These are phyloP conservation scores for Cyberlindnera euphorbiiphila DNA, from an alignment of 805 yeast genomes.

Conservation along the genomic window DNA sequence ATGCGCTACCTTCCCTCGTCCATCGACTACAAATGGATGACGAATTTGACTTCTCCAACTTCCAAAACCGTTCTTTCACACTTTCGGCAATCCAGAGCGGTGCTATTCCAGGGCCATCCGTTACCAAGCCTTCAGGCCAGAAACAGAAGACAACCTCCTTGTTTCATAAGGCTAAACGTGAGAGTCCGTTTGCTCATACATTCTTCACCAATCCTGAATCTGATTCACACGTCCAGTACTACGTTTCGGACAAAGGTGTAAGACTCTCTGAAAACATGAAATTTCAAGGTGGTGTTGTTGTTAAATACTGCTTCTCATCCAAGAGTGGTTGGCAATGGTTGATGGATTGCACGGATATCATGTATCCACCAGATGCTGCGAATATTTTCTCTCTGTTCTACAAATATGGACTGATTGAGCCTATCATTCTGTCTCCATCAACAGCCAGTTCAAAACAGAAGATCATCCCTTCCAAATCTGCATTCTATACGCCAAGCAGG, in stretches of 20 bases:
- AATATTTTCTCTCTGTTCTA: constrained; percentile 49
- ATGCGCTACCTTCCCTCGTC: constrained; percentile 38
- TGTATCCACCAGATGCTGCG: constrained; percentile 48
- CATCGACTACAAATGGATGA: constrained; percentile 32
- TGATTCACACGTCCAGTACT: constrained; percentile 77
- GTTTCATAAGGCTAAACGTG: too few species aligned
- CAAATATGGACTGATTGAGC: constrained; percentile 43
- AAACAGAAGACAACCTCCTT: too few species aligned
- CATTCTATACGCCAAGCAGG: constrained; percentile 41
- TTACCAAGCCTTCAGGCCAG: too few species aligned
- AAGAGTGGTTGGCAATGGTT: constrained; percentile 84
- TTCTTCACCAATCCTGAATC: constrained; percentile 89
- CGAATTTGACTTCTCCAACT: constrained; percentile 33
- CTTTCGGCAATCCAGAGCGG: constrained; percentile 3
- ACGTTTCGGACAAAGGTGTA: constrained; percentile 61
- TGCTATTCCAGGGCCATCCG: constrained; percentile 1
- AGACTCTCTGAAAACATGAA: constrained; percentile 47
- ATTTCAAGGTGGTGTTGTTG: constrained; percentile 28
- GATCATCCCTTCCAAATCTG: constrained; percentile 34
- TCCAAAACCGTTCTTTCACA: constrained; percentile 6
- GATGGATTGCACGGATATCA: constrained; percentile 80
- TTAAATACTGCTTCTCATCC: constrained; percentile 61
- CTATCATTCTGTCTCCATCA: constrained; percentile 38
- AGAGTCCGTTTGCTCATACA: constrained; percentile 68
- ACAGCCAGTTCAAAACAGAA: constrained; percentile 26